Evolutionary conservation across 2,329 filamentous ascomycete genomes (phyloP), one percentile per base, ranked within the genome.

Genomic region (Mollisia scopiformis): DNA sequence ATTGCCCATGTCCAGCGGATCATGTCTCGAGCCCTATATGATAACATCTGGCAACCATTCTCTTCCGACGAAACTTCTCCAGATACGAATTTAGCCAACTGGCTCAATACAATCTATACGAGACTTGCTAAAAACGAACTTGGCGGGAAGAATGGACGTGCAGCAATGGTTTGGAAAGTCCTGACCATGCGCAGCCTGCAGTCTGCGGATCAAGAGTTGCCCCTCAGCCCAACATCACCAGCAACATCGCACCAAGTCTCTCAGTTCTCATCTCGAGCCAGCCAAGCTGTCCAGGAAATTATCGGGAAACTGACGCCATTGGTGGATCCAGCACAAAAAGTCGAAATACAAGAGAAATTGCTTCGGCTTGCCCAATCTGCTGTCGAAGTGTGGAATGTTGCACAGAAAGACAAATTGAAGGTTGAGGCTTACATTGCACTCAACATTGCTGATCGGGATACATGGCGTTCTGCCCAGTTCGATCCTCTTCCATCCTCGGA

Each of bases 111-210:
- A 37, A 55, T 65, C 33, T 59, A 43, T 30, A 49, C 50, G 25
- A 51, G 33, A 14, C 30, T 65, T 16, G 49, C 54, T 10, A 60
- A 51, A 23, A 46, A 52, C 25, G 30, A 27, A 14, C 16, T 10
- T 43, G 39, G 39, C n/a, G n/a, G 39, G n/a, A 54, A 60, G 27
- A 14, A 52, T 13, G 56, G 61, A 43, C 61, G 59, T 23, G 57
- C 28, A 50, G 61, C 52, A n/a, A 57, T 57, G 46, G 61, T 65
- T 30, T 63, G 56, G 61, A 65, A 39, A 50, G 61, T 58, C 59
- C 63, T 65, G 16, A 65, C 58, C 2, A 62, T 65, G 54, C 61
- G 61, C 59, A 58, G 55, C 43, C 59, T 62, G 53, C 49, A 56
- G 54, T 27, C 30, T 21, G 10, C 56, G 50, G 25, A 57, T 7